Evolutionary conservation across 192 early-diverging fungal genomes (phyloP).

Genomic region (Chytriomyces hyalinus): DNA sequence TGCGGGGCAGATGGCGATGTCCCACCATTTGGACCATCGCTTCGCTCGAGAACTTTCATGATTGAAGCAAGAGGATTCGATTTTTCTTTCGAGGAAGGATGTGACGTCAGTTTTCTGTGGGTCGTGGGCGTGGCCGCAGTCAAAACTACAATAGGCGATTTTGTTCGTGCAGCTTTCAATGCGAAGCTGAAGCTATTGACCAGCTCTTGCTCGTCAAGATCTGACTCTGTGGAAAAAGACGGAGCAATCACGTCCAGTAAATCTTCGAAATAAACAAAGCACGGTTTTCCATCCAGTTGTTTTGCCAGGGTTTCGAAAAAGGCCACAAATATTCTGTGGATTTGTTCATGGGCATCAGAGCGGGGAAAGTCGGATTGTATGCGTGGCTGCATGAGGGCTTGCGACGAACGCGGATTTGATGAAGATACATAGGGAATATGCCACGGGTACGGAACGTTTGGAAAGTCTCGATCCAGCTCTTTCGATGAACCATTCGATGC

Average conservation of each 20-base stretch:
- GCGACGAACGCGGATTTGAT: neutral
- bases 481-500: neutral
- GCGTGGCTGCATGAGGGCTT: conserved; percentile 3
- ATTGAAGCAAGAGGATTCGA: conserved; percentile 5
- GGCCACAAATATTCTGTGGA: conserved; percentile 2
- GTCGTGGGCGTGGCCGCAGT: conserved; percentile 17
- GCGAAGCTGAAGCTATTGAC: conserved; percentile 21
- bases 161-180: neutral
- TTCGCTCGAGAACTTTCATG: conserved; percentile 2
- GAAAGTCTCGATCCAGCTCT: neutral
- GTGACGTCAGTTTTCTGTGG: neutral
- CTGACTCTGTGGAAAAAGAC: neutral
- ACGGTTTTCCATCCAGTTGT: neutral
- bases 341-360: conserved; percentile 6
- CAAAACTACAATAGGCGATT: conserved; percentile 11
- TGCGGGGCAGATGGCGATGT: neutral
- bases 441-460: conserved; percentile 17
- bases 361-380: conserved; percentile 23
- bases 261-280: conserved; percentile 20
- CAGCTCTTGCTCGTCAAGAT: neutral
- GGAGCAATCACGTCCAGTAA: conserved; percentile 10
- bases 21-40: neutral
- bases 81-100: neutral
- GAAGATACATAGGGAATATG: neutral
- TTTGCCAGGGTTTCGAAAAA: conserved; percentile 8